Evolutionary conservation across 306 rosid species (phyloP).

Genomic region (Vigna trinervia): DNA sequence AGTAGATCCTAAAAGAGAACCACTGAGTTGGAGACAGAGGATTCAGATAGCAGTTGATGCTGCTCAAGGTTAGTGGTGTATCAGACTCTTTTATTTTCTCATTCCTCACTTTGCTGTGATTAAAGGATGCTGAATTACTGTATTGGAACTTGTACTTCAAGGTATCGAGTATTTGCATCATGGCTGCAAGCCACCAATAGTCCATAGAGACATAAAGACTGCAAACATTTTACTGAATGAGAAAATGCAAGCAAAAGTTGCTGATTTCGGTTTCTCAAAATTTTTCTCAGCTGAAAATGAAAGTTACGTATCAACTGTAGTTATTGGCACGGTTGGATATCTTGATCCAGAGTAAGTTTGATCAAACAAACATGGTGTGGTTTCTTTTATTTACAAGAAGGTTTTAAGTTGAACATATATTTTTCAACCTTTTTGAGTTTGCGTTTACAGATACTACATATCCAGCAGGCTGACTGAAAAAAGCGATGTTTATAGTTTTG

Average conservation of each 20-base stretch:
- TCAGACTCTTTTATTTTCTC: background rate
- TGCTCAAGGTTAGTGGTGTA: conserved; percentile 44
- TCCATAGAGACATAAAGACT: conserved; percentile 49
- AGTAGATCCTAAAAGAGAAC: conserved; percentile 38
- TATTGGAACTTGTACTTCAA: conserved; percentile 11
- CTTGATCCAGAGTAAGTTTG: conserved; percentile 46
- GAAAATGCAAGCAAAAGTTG: conserved; percentile 45
- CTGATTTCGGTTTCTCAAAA: conserved; percentile 47
- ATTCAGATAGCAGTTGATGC: conserved; percentile 48
- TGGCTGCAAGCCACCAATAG: conserved; percentile 50
- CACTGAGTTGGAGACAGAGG: conserved; percentile 44
- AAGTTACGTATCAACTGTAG: conserved; percentile 40
- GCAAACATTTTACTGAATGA: conserved; percentile 46
- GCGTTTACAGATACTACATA: conserved; percentile 39
- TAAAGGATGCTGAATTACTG: conserved; percentile 13
- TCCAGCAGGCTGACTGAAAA: conserved; percentile 42
- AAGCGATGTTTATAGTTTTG: conserved; percentile 48
- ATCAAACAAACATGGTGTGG: background rate
- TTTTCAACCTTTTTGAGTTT: conserved; percentile 14
- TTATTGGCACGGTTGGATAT: conserved; percentile 45
- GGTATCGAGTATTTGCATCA: conserved; percentile 46
- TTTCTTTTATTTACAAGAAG: conserved; percentile 1
- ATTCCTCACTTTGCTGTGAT: conserved; percentile 23
- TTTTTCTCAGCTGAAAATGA: conserved; percentile 34
- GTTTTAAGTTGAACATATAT: background rate